Conservation (phyloP, 2,329 filamentous ascomycete genomes). For the Stemphylium beticola region DNA sequence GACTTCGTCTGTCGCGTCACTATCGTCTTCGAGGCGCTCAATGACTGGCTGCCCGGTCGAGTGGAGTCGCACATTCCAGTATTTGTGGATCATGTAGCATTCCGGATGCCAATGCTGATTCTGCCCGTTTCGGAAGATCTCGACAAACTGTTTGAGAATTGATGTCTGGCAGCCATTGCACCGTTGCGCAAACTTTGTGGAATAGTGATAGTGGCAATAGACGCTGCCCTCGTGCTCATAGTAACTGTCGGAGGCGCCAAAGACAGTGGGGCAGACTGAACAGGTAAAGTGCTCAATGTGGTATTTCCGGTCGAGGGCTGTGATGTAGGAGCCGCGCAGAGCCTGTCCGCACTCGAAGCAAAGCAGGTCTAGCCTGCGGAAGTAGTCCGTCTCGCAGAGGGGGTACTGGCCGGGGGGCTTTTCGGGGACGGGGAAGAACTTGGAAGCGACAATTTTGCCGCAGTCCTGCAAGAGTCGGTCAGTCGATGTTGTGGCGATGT, state of each 20-base stretch:
- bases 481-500: not conserved
- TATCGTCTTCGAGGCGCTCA: conserved; percentile 49
- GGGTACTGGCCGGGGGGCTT: conserved; percentile 90
- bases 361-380: conserved; percentile 85
- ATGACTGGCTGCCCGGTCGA: conserved; percentile 50
- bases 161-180: conserved; percentile 97
- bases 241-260: conserved; percentile 97
- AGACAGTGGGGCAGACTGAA: conserved; percentile 95
- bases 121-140: conserved; percentile 96
- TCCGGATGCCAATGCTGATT: conserved; percentile 99
- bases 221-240: conserved; percentile 97
- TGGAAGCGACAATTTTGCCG: conserved; percentile 94
- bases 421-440: conserved; percentile 97
- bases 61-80: conserved; percentile 92
- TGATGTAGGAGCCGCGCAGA: conserved; percentile 95
- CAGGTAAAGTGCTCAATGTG: conserved; percentile 98
- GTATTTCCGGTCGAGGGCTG: conserved; percentile 95
- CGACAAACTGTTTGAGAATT: conserved; percentile 98
- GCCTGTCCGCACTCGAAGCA: conserved; percentile 93
- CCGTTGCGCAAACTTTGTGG: conserved; percentile 92
- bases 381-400: conserved; percentile 96
- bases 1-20: conserved; percentile 68
- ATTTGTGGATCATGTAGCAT: conserved; percentile 99
- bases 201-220: conserved; percentile 99
- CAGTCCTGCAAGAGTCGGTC: conserved; percentile 71